These are phyloP conservation scores for Sphaerulina populicola DNA, from an alignment of 2,329 filamentous ascomycete species.

Conservation along the genomic window DNA sequence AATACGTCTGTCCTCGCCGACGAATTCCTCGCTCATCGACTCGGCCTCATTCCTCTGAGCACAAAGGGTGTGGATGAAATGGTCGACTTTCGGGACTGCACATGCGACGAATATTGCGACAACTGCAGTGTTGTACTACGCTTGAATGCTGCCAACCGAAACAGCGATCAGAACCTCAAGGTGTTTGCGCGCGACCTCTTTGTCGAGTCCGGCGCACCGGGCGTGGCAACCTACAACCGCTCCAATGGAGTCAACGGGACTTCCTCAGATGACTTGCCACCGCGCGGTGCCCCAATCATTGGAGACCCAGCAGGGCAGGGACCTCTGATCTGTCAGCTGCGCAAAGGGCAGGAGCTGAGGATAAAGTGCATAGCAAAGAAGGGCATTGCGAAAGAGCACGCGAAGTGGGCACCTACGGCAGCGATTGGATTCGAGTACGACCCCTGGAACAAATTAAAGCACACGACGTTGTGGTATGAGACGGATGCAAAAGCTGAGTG, in stretches of 20 bases:
- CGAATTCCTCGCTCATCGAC: constrained; percentile 87
- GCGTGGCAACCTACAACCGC: constrained; percentile 64
- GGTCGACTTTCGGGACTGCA: constrained; percentile 85
- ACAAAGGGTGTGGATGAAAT: constrained; percentile 75
- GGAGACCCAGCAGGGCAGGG: constrained; percentile 74
- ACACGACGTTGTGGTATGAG: constrained; percentile 94
- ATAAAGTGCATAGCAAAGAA: constrained; percentile 93
- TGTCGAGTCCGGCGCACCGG: constrained; percentile 47
- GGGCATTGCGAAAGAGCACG: constrained; percentile 96
- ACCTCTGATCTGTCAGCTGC: constrained; percentile 79
- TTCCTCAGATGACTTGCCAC: constrained; percentile 50
- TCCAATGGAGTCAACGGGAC: constrained; percentile 48
- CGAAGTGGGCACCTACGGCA: constrained; percentile 90
- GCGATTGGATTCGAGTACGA: constrained; percentile 98
- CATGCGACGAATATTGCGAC: constrained; percentile 92
- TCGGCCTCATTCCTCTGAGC: constrained; percentile 81
- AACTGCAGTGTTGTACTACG: constrained; percentile 78
- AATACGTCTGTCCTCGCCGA: constrained; percentile 96
- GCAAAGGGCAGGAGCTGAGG: constrained; percentile 80
- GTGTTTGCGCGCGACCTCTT: constrained; percentile 87
- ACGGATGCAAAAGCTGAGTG: constrained; percentile 45
- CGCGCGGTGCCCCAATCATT: constrained; percentile 65
- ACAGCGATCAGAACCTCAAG: constrained; percentile 78
- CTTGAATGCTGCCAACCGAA: constrained; percentile 63
- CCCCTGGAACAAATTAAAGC: constrained; percentile 88